Evolutionary conservation across 1,284 basidiomycete species (phyloP).

Genomic region (Moesziomyces globuligerus): DNA sequence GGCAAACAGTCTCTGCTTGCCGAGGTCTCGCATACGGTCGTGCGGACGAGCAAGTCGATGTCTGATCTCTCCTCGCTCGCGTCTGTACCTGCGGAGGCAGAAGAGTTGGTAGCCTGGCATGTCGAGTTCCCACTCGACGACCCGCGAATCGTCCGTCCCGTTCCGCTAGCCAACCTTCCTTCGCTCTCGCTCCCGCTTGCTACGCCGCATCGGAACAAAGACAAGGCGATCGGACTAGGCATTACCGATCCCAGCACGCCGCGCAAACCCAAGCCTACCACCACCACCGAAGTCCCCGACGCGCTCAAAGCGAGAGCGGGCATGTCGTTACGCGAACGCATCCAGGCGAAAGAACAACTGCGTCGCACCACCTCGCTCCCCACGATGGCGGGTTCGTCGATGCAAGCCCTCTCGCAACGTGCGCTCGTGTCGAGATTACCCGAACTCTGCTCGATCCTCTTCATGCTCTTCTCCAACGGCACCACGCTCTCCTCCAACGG

Average conservation of each 20-base stretch:
- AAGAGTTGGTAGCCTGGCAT: slow-evolving; percentile 30
- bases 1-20: slow-evolving; percentile 32
- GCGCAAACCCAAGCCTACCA: slow-evolving; percentile 13
- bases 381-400: slow-evolving; percentile 10
- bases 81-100: slow-evolving; percentile 21
- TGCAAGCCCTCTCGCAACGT: slow-evolving; percentile 38
- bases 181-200: slow-evolving; percentile 16
- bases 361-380: slow-evolving; percentile 34
- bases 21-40: slow-evolving; percentile 24
- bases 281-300: neutral
- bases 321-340: slow-evolving; percentile 41
- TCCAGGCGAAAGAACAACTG: slow-evolving; percentile 50
- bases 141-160: slow-evolving; percentile 17
- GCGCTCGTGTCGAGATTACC: slow-evolving; percentile 43
- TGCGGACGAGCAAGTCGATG: slow-evolving; percentile 19
- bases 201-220: slow-evolving; percentile 31
- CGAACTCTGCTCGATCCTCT: slow-evolving; percentile 51
- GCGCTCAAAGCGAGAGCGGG: slow-evolving; percentile 8
- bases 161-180: slow-evolving; percentile 34
- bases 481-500: slow-evolving; percentile 29
- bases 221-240: slow-evolving; percentile 6
- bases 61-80: slow-evolving; percentile 5
- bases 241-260: slow-evolving; percentile 8
- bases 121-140: slow-evolving; percentile 37
- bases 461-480: slow-evolving; percentile 55